Percentiles rank a stretch among this genome's conserved stretches.
Conservation (phyloP, 306 rosid genomes). For the Sphenostylis stenocarpa region DNA sequence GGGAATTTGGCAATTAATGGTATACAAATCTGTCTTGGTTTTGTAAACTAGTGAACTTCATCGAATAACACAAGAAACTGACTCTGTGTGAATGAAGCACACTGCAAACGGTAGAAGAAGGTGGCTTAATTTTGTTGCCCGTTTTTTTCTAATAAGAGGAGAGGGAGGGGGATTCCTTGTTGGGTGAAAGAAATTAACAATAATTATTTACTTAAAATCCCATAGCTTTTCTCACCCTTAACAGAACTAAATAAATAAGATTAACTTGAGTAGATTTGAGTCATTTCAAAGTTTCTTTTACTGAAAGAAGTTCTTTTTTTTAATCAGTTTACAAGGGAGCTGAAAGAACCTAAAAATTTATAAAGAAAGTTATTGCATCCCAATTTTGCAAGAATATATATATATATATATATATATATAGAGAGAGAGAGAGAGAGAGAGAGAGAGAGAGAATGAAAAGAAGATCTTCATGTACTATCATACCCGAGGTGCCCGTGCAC, state of each 20-base stretch:
- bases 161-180: neutral
- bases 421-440: too few species aligned
- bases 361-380: constrained; percentile 2
- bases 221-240: constrained; percentile 13
- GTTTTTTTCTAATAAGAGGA: neutral
- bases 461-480: constrained; percentile 32
- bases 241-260: constrained; percentile 17
- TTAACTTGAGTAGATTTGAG: neutral
- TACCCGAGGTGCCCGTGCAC: constrained; percentile 98
- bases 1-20: neutral
- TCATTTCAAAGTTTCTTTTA: constrained; percentile 22
- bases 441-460: neutral
- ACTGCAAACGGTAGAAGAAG: neutral
- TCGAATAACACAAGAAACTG: neutral
- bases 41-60: neutral
- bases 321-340: constrained; percentile 21
- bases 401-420: too few species aligned
- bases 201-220: neutral
- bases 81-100: constrained; percentile 6
- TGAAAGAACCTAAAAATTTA: constrained; percentile 8
- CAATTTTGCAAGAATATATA: constrained; percentile 16
- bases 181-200: neutral
- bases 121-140: neutral
- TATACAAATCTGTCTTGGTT: constrained; percentile 6
- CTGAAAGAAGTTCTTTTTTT: neutral